Evolutionary conservation across 2,329 filamentous ascomycete genomes (phyloP).

Genomic region (Lasiodiplodia sp.): DNA sequence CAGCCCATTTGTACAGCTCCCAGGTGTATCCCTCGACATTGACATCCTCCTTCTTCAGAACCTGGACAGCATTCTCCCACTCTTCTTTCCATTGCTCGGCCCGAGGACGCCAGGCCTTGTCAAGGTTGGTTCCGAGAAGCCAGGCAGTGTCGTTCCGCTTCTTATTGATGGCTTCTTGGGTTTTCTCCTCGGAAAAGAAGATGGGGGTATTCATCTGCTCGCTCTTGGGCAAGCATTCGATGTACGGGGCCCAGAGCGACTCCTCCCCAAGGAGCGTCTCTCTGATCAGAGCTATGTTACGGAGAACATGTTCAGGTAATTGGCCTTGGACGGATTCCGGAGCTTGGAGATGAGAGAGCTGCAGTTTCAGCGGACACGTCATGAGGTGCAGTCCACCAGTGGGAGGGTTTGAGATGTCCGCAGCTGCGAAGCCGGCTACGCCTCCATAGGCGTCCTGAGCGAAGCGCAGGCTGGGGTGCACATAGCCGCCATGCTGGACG

Average conservation of each 20-base stretch:
- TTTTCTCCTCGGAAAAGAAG: slow-evolving; percentile 43
- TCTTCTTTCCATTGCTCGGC: slow-evolving; percentile 47
- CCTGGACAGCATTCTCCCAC: slow-evolving; percentile 42
- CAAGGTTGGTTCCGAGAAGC: slow-evolving; percentile 46
- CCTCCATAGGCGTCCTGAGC: slow-evolving; percentile 40
- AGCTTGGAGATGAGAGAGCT: slow-evolving; percentile 26
- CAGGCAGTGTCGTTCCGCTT: slow-evolving; percentile 39
- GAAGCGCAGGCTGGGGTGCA: slow-evolving; percentile 43
- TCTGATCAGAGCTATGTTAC: slow-evolving; percentile 27
- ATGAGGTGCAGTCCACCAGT: slow-evolving; percentile 32
- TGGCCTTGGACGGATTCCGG: slow-evolving; percentile 30
- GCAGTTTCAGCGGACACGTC: slow-evolving; percentile 18
- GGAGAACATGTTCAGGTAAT: slow-evolving; percentile 44
- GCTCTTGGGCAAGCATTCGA: slow-evolving; percentile 43
- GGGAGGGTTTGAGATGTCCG: slow-evolving; percentile 31
- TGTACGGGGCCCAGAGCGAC: slow-evolving; percentile 47
- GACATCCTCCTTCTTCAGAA: slow-evolving; percentile 1
- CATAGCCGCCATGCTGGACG: slow-evolving; percentile 39
- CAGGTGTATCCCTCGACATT: slow-evolving; percentile 33
- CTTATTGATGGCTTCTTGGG: slow-evolving; percentile 10
- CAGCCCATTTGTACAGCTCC: slow-evolving; percentile 59
- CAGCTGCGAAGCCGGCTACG: slow-evolving; percentile 40
- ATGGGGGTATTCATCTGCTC: slow-evolving; percentile 46
- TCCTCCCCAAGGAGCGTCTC: slow-evolving; percentile 32
- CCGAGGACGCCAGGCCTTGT: slow-evolving; percentile 34